These are phyloP conservation scores for Ceratobasidium sp. DNA, from an alignment of 1,284 basidiomycete genomes.

Conservation along the genomic window DNA sequence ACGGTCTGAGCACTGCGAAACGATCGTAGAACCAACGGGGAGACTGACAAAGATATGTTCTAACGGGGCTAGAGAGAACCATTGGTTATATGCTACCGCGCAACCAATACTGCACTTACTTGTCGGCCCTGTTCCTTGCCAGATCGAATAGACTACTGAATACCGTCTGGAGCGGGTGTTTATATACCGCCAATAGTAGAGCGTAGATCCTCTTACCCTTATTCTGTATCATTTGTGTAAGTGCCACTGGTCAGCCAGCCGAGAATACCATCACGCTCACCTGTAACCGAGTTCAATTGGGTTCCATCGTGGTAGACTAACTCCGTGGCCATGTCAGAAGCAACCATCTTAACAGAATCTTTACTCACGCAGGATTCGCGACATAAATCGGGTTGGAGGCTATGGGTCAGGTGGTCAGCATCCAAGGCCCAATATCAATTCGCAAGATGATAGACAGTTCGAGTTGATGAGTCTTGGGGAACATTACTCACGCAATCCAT, in stretches of 20 bases:
- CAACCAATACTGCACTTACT: not conserved
- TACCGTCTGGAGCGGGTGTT: too few species aligned
- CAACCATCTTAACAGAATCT: not conserved
- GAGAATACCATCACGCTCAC: not conserved
- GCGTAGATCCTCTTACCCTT: not conserved
- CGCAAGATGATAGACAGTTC: not conserved
- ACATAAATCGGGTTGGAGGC: too few species aligned
- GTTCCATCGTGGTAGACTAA: conserved; percentile 1
- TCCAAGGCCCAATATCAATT: not conserved
- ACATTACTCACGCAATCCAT: not conserved
- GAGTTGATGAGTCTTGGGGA: too few species aligned
- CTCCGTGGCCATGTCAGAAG: not conserved
- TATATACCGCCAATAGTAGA: too few species aligned
- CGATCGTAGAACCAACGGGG: too few species aligned
- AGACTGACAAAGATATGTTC: too few species aligned
- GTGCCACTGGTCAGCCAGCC: not conserved
- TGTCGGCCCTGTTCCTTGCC: not conserved
- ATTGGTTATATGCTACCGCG: too few species aligned
- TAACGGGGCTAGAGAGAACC: not conserved
- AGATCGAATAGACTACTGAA: too few species aligned
- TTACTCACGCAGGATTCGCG: not conserved
- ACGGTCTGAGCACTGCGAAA: too few species aligned
- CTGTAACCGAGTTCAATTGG: not conserved
- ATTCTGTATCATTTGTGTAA: not conserved
- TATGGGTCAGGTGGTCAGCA: too few species aligned